phyloP scores from a whole-genome alignment of 106 monocot species.

The Vanilla planifolia region DNA sequence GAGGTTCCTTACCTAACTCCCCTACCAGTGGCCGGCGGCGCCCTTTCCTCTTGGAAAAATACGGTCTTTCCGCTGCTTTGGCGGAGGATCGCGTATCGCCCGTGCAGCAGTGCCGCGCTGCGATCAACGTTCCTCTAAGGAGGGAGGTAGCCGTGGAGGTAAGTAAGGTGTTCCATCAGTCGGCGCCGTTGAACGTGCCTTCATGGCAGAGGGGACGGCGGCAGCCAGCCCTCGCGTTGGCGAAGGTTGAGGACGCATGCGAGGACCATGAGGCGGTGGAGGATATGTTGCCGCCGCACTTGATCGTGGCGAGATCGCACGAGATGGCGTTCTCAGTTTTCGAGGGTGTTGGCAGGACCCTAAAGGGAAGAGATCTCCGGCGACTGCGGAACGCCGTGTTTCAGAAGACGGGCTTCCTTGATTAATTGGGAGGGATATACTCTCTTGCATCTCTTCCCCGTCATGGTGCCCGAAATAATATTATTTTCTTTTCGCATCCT shows the following conservation, averaged over 20 bases:
- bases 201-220: constrained; percentile 27
- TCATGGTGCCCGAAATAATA: background rate
- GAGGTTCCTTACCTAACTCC: background rate
- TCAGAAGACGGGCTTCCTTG: constrained; percentile 53
- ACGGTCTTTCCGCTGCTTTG: constrained; percentile 58
- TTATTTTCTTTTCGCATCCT: no score
- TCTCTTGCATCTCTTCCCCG: no score
- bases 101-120: constrained; percentile 7
- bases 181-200: constrained; percentile 67
- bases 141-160: background rate
- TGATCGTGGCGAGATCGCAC: constrained; percentile 66
- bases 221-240: constrained; percentile 5
- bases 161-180: constrained; percentile 19
- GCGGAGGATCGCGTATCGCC: constrained; percentile 10
- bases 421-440: no score
- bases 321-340: constrained; percentile 56
- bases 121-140: constrained; percentile 8
- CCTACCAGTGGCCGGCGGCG: constrained; percentile 3
- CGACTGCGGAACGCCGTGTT: constrained; percentile 65
- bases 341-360: constrained; percentile 75
- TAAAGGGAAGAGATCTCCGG: constrained; percentile 74
- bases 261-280: constrained; percentile 31
- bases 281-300: constrained; percentile 74
- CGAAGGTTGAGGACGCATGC: constrained; percentile 5
- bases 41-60: constrained; percentile 20